Base-by-base conservation (phyloP, 2,329 filamentous ascomycete genomes). In the Anisogramma anomala region DNA sequence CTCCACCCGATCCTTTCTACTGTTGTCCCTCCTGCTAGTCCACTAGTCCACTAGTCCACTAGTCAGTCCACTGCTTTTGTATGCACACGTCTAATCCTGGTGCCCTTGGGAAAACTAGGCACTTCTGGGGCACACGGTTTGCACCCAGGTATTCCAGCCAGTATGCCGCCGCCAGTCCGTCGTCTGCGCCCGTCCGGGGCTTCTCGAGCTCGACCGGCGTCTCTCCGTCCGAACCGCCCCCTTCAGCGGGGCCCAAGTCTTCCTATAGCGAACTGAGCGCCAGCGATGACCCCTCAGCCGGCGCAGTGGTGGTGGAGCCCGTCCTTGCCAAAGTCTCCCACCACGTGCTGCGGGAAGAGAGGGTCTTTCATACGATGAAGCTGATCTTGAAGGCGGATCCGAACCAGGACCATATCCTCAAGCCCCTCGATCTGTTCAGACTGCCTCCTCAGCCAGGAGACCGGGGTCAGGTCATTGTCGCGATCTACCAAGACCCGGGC, bases 281-380 rank as follows among this genome's bases (percentile, higher is more conserved):
- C n/a, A 30, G 33, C 19, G 44, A 44, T 14, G 44, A 47, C 15
- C 59, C 39, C 57, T 59, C 20, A 53, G 53, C 32, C 50, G 62
- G 69, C 48, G 66, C 68, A 31, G 73, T 71, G 46, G 53, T 75
- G 33, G 80, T 77, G 60, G 71, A 77, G 47, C 71, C 73, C 6
- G 79, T 95, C 5, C 68, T 94, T 20, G 89, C 87, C 32, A 79
- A 86, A 17, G 71, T 95, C 33, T 94, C 88, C 0, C 80, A 76
- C 47, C 85, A 94, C 61, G 72, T 81, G 13, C 67, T 94, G 39
- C 78, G 88, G 6, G 77, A 95, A 51, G 88, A 96, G 65, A 72
- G 88, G 47, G 82, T 89, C 43, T 95, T 83, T 55, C 84, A 94
- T 52, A 83, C 91, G 50, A 77, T 80, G 55, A 85, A 82, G 60